These are phyloP conservation scores for Pseudozyma pruni DNA, from an alignment of 1,284 basidiomycete species.

Conservation along the genomic window DNA sequence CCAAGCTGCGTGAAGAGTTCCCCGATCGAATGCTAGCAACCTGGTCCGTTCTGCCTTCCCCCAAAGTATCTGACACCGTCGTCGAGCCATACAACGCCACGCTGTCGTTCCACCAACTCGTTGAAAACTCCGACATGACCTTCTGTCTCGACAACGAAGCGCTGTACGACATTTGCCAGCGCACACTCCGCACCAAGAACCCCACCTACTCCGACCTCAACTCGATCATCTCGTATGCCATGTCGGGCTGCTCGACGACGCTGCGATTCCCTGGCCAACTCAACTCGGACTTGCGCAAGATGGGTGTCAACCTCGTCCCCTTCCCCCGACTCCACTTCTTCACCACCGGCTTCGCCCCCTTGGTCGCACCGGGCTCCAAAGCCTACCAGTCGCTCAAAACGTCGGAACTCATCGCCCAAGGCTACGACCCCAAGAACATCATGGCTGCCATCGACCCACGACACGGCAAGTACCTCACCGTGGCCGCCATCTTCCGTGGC, in stretches of 20 bases:
- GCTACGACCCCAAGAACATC: constrained; percentile 66
- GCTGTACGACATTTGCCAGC: constrained; percentile 84
- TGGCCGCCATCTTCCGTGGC: constrained; percentile 89
- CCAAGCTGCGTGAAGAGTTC: constrained; percentile 68
- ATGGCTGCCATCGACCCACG: constrained; percentile 83
- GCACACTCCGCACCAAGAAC: constrained; percentile 77
- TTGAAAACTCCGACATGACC: constrained; percentile 87
- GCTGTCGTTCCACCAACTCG: constrained; percentile 87
- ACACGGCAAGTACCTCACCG: constrained; percentile 84
- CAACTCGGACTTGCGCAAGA: constrained; percentile 92
- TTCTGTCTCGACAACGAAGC: constrained; percentile 95
- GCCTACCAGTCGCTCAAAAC: constrained; percentile 72
- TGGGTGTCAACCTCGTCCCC: constrained; percentile 84
- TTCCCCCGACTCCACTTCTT: constrained; percentile 69
- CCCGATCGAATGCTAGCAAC: constrained; percentile 87
- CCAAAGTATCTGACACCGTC: constrained; percentile 93
- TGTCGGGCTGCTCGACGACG: constrained; percentile 96
- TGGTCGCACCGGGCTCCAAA: constrained; percentile 65
- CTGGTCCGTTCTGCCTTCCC: constrained; percentile 89
- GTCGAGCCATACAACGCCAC: constrained; percentile 95
- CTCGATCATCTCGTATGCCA: constrained; percentile 91
- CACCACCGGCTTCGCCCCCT: constrained; percentile 66
- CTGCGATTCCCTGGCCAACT: constrained; percentile 94
- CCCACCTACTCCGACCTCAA: constrained; percentile 61
- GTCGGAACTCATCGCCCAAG: constrained; percentile 56